phyloP scores from a whole-genome alignment of 441 rosid species.

The Erodium chrysanthum region DNA sequence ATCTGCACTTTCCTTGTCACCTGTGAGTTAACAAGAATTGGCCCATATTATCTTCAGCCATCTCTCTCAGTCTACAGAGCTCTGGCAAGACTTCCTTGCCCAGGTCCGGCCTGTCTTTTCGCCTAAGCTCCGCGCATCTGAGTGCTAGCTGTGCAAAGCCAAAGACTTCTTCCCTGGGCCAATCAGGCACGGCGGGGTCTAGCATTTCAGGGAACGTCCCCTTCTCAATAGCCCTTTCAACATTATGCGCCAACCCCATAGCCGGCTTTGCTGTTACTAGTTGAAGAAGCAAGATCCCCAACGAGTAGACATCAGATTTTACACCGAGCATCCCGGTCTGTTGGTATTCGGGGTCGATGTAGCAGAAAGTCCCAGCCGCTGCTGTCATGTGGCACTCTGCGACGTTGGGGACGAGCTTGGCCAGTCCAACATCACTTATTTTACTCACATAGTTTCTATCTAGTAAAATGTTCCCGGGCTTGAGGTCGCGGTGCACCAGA shows the following conservation, averaged over 20 bases:
- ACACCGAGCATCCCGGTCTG: conserved; percentile 1
- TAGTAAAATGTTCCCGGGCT: conserved; percentile 17
- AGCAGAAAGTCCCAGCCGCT: conserved; percentile 13
- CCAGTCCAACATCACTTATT: conserved; percentile 20
- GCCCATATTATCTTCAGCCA: conserved; percentile 10
- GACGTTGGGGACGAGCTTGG: conserved; percentile 6
- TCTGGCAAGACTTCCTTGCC: conserved; percentile 16
- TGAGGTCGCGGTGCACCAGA: conserved; percentile 16
- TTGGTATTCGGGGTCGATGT: conserved; percentile 20
- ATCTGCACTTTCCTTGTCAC: too few species aligned
- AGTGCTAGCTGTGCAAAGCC: conserved; percentile 12
- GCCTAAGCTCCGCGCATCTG: conserved; percentile 15
- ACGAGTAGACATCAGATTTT: conserved; percentile 15
- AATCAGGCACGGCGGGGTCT: conserved; percentile 14
- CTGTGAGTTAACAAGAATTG: too few species aligned
- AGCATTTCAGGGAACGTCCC: conserved; percentile 9
- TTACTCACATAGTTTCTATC: conserved; percentile 18
- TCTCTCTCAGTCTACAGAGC: conserved; percentile 13
- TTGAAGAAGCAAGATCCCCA: conserved; percentile 18
- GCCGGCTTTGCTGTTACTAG: conserved; percentile 17
- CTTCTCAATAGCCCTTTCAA: conserved; percentile 14
- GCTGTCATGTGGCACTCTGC: conserved; percentile 11
- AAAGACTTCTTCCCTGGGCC: conserved; percentile 16
- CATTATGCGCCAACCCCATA: conserved; percentile 15
- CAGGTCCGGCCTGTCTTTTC: conserved; percentile 15